These are phyloP conservation scores for Discostella stelligeroides DNA, from an alignment of 108 stramenopile species.

Conservation along the genomic window DNA sequence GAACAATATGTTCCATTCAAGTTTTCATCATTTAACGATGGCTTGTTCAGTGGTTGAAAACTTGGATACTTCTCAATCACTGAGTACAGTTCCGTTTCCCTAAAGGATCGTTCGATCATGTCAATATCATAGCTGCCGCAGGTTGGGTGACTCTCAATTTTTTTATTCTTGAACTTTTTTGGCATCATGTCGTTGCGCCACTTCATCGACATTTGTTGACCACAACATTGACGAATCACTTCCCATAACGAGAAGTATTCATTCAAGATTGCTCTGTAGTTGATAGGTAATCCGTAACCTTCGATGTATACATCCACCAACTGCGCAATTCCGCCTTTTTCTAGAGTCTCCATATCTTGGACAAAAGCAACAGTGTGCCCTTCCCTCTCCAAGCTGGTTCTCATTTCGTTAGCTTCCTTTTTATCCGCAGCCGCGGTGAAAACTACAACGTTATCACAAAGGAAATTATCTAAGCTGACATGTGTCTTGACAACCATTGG, in stretches of 20 bases:
- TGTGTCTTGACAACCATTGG: constrained; percentile 34
- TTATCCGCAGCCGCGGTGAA: constrained; percentile 33
- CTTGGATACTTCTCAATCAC: constrained; percentile 26
- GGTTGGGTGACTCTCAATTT: constrained; percentile 30
- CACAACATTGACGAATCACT: constrained; percentile 50
- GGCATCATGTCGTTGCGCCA: constrained; percentile 51
- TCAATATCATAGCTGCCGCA: constrained; percentile 43
- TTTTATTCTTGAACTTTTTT: constrained; percentile 15
- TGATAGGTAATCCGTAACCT: constrained; percentile 28
- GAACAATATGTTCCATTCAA: constrained; percentile 52
- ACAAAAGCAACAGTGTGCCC: constrained; percentile 42
- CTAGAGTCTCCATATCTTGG: constrained; percentile 43
- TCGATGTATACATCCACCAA: constrained; percentile 26
- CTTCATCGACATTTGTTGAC: constrained; percentile 41
- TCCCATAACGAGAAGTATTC: constrained; percentile 49
- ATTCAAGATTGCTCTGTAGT: constrained; percentile 9
- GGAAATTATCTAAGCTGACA: constrained; percentile 16
- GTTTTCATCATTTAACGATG: constrained; percentile 31
- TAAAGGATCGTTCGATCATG: constrained; percentile 25
- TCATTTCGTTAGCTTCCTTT: constrained; percentile 24
- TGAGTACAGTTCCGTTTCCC: constrained; percentile 27
- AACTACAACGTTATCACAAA: constrained; percentile 23
- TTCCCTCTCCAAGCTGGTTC: constrained; percentile 4
- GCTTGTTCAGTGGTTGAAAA: constrained; percentile 35
- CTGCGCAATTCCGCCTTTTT: constrained; percentile 16